Evolutionary conservation across 2,329 filamentous ascomycete species (phyloP), one percentile per base, ranked within the genome.

Genomic region (Penicillium frequentans): DNA sequence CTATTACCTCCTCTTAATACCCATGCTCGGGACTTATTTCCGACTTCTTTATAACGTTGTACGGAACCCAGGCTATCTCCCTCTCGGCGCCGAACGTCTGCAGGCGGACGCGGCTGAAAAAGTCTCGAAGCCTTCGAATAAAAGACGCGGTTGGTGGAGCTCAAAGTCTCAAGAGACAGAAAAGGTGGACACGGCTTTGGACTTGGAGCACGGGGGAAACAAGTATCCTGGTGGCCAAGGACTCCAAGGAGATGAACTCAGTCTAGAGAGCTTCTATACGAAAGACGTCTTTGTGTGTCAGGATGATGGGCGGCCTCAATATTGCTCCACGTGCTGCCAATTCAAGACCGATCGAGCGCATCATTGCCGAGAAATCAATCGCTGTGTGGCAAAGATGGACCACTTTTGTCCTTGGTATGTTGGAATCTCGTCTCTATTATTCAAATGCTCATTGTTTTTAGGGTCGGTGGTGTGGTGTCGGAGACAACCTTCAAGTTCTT

Each of bases 401-500:
- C 93, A 98, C 70, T 95, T 93, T 68, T 99, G 95, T 69, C 95
- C 93, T 0, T 98, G 87, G 86, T 82, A 72, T 68, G 61, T 33
- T 31, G 35, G 19, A 29, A 52, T 23, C 14, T 39, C 11, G 9
- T 16, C 19, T 8, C 9, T 24, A 21, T 6, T 16, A 2, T 14
- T 19, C 16, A 29, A 29, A 27, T 24, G 64, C 64, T 64, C 35
- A 64, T 52, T 31, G 26, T 27, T 27, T 49, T 14, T 49, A 83
- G 89, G 90, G 93, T 96, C n/a, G 93, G 93, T 4, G 95, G 93
- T 23, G 90, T 96, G 63, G 87, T 99, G 10, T 89, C 87, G 0
- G 93, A 97, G 72, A 92, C 86, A 1, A 80, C 88, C 2, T 93
- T 93, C 78, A 97, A 97, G 68, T 97, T 91, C 75, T 98, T 99